Base-by-base conservation (phyloP, 805 yeast species). In the Metschnikowia anglica region DNA sequence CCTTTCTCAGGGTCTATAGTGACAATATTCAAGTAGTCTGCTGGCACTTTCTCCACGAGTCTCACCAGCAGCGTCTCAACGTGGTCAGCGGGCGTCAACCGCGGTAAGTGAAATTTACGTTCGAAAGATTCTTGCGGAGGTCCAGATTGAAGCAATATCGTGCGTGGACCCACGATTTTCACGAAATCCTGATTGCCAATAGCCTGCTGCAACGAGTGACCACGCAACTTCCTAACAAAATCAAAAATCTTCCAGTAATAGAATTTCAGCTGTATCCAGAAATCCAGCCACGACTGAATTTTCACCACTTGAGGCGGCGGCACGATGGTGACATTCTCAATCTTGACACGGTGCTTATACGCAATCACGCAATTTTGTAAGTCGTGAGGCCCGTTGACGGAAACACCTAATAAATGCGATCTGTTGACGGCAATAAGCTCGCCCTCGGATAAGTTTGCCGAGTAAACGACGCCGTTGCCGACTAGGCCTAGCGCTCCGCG, bases 401-500 rank as follows among this genome's bases (percentile, higher is more conserved):
- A 74, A 1, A 76, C 46, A 0, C 77, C 85, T 34, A 81, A 61
- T 37, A 81, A 54, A 44, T 74, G 72, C 10, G 66, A 58, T 36
- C 62, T 68, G 45, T 69, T 74, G 18, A 81, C 67, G 23, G 77
- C 58, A 4, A 79, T 59, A 31, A 74, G 74, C 48, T 81, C 85
- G 17, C 58, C 70, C 13, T 63, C 70, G 3, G 53, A 62, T 18
- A 81, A 56, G 24, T 63, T 63, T 12, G 79, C 60, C 45, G 69
- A 72, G 56, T 77, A 79, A 17, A 81, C 58, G 10, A 76, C 68
- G 0, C 86, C 85, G 18, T 66, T 62, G 1, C 84, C 85, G 12
- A 70, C 74, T 12, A 81, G 49, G 1, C 80, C 79, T 2, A 69
- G 69, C 38, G 69, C 73, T 0, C 87, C 87, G 46, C 86, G 66